Evolutionary conservation across 2,329 filamentous ascomycete genomes (phyloP), one percentile per base, ranked within the genome.

Genomic region (Venturia effusa): DNA sequence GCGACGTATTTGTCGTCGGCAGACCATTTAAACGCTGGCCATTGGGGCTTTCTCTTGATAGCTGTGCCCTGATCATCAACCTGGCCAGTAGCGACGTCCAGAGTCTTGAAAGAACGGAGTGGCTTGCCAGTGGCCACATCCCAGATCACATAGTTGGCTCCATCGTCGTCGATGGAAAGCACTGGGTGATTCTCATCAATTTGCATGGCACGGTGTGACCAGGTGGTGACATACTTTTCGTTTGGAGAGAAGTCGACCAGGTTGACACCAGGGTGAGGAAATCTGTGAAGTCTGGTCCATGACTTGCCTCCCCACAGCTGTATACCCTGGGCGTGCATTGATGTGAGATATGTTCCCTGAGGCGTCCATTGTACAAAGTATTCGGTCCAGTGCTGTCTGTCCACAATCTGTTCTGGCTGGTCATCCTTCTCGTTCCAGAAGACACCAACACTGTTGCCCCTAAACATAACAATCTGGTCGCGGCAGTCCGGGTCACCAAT

Each of bases 21-120:
- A 37, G 94, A 97, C 94, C 94, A 99, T 81, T 99, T 99, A 86
- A 99, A 99, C 1, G 93, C 92, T 30, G 94, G 94, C 94, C 94
- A 99, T 73, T 94, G 90, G 70, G 95, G 86, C 84, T 97, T 97
- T 77, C 92, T 90, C 82, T 96, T 95, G 68, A 84, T 79, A 37
- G 84, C 83, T 66, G 85, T 81, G 66, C 84, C 85, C 43, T 87
- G 84, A 43, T 81, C 81, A 64, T 87, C 86, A 61, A 76, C 77
- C 43, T 79, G 78, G 60, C 84, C 81, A 68, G 83, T 83, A 37
- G 89, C 85, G 17, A 90, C 79, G 69, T 99, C 94, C 67, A 96
- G 84, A 69, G 93, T 96, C 67, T 90, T 87, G 74, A 99, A 99
- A 0, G 94, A 97, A 67, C 94, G 89, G 61, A 99, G 83, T 64